These are phyloP conservation scores for Colletotrichum spaethianum DNA, from an alignment of 2,329 filamentous ascomycete genomes.

Conservation along the genomic window DNA sequence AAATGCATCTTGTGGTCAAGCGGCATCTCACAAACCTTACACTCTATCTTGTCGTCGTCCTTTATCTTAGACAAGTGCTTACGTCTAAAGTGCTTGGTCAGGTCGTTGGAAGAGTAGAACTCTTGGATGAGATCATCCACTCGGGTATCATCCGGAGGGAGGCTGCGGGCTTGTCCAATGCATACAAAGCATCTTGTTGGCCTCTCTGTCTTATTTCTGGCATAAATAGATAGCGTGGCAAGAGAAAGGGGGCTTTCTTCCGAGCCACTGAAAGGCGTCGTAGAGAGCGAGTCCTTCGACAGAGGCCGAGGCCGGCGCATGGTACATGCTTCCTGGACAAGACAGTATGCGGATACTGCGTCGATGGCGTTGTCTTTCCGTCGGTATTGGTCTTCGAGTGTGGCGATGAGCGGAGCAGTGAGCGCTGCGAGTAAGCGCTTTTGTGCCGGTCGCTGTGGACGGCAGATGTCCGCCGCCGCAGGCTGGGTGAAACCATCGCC, in stretches of 20 bases:
- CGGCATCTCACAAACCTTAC: constrained; percentile 26
- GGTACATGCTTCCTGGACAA: constrained; percentile 32
- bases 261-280: neutral
- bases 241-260: constrained; percentile 16
- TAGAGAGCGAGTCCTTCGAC: neutral
- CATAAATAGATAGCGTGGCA: constrained; percentile 36
- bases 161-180: constrained; percentile 27
- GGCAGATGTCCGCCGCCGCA: constrained; percentile 14
- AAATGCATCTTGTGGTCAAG: constrained; percentile 21
- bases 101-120: constrained; percentile 36
- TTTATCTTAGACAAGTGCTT: constrained; percentile 34
- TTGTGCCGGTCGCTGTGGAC: constrained; percentile 37
- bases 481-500: constrained; percentile 40
- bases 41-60: constrained; percentile 18
- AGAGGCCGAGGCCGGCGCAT: constrained; percentile 1
- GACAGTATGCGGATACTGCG: constrained; percentile 39
- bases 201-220: too few relatives aligned
- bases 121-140: constrained; percentile 26
- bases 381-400: constrained; percentile 38
- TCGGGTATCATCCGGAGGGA: constrained; percentile 10
- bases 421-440: constrained; percentile 39
- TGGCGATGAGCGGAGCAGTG: constrained; percentile 28
- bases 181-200: too few relatives aligned
- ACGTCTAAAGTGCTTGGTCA: constrained; percentile 38
- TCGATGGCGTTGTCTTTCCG: constrained; percentile 40